These are phyloP conservation scores for Podaxis sp. DNA, from an alignment of 768 basidiomycete species.

Conservation along the genomic window DNA sequence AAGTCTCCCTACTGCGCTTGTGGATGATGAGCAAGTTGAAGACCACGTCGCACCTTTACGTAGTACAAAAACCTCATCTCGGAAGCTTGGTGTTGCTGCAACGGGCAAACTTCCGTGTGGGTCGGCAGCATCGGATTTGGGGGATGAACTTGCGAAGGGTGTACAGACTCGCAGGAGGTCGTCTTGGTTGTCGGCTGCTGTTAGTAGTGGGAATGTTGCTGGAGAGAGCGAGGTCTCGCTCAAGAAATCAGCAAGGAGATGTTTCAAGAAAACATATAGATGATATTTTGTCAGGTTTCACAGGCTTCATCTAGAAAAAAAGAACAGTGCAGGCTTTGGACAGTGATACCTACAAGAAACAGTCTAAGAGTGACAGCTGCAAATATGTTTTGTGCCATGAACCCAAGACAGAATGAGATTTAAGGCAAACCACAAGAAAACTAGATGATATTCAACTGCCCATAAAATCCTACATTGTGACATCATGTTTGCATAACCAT, in stretches of 20 bases:
- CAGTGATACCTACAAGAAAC: too few species aligned
- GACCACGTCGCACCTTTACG: conserved; percentile 41
- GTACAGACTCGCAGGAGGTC: conserved; percentile 42
- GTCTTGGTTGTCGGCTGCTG: conserved; percentile 34
- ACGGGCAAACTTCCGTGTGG: conserved; percentile 19
- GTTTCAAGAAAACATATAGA: conserved; percentile 4
- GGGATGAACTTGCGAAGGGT: conserved; percentile 32
- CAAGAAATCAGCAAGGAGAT: background rate
- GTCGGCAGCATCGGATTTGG: conserved; percentile 28
- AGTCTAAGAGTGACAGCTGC: too few species aligned
- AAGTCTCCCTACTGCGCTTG: conserved; percentile 19
- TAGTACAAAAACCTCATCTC: conserved; percentile 29
- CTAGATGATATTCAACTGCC: too few species aligned
- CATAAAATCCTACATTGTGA: background rate
- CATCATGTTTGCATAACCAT: too few species aligned
- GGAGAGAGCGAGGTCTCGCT: conserved; percentile 26
- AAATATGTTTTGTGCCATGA: too few species aligned
- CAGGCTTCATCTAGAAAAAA: too few species aligned
- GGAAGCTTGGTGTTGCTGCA: conserved; percentile 11
- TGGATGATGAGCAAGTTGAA: conserved; percentile 26
- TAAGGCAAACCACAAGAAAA: too few species aligned
- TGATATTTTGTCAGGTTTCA: too few species aligned
- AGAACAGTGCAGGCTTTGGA: too few species aligned
- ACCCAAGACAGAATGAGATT: too few species aligned
- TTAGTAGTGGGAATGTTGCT: conserved; percentile 21